These are phyloP conservation scores for Brassica cretica DNA, from an alignment of 345 rosid genomes.

Conservation along the genomic window DNA sequence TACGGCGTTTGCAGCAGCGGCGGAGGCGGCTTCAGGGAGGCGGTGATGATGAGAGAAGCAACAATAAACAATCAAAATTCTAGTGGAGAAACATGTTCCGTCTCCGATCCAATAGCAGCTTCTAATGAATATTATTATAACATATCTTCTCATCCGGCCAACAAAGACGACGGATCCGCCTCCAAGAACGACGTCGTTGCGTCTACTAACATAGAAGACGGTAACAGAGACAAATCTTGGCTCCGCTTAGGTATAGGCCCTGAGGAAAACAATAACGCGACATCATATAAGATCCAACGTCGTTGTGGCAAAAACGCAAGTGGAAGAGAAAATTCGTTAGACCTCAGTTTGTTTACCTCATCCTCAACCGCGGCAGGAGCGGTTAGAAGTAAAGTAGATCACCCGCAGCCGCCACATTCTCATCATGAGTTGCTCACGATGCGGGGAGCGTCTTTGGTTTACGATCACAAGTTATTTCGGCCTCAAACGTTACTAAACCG, in stretches of 20 bases:
- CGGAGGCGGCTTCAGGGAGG: conserved; percentile 34
- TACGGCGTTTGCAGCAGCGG: conserved; percentile 38
- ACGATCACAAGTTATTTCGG: conserved; percentile 28
- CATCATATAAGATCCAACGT: conserved; percentile 33
- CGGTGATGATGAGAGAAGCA: conserved; percentile 33
- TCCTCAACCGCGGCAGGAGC: conserved; percentile 23
- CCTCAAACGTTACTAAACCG: conserved; percentile 31
- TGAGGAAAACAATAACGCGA: conserved; percentile 23
- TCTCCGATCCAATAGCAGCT: conserved; percentile 49
- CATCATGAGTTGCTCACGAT: conserved; percentile 35
- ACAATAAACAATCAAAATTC: conserved; percentile 33
- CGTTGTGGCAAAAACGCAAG: conserved; percentile 39
- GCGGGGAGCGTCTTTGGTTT: conserved; percentile 30
- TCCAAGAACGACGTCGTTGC: conserved; percentile 23
- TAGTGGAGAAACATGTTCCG: conserved; percentile 44
- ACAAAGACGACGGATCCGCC: conserved; percentile 25
- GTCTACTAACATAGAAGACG: conserved; percentile 27
- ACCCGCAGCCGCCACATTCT: not conserved
- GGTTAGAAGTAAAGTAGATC: conserved; percentile 19
- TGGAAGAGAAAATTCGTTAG: conserved; percentile 48
- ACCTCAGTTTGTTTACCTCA: conserved; percentile 65
- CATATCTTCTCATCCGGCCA: conserved; percentile 49
- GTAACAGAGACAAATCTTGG: conserved; percentile 58
- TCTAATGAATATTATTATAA: conserved; percentile 30
- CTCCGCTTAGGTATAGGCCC: conserved; percentile 80